Percentiles rank a stretch among this genome's conserved stretches.
phyloP scores from a whole-genome alignment of 208 protist genomes.

The Trypanosoma theileri region DNA sequence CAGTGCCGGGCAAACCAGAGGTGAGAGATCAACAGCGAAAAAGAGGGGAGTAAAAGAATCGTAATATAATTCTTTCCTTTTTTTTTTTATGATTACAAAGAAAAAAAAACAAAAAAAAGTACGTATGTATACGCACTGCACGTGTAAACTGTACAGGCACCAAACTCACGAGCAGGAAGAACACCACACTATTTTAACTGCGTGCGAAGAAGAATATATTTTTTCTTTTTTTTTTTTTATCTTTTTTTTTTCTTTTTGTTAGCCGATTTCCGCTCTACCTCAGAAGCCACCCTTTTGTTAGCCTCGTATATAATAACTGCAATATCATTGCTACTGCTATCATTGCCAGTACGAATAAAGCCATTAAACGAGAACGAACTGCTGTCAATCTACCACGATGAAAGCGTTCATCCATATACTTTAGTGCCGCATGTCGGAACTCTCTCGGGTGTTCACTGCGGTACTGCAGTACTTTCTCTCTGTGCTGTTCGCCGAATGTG shows the following conservation, averaged over 20 bases:
- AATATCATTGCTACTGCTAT: slow-evolving; percentile 28
- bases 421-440: slow-evolving; percentile 43
- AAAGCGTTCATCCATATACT: slow-evolving; percentile 39
- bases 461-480: slow-evolving; percentile 49
- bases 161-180: too few relatives aligned
- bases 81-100: not conserved
- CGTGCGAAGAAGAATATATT: not conserved
- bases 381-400: not conserved
- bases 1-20: too few relatives aligned
- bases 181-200: too few relatives aligned
- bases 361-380: slow-evolving; percentile 26
- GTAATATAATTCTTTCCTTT: not conserved
- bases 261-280: not conserved
- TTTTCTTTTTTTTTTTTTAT: slow-evolving; percentile 11
- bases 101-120: too few relatives aligned
- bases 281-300: not conserved
- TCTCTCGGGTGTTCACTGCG: slow-evolving; percentile 46
- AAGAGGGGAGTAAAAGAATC: slow-evolving; percentile 11
- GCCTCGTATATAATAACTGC: slow-evolving; percentile 12
- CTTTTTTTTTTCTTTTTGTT: not conserved
- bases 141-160: too few relatives aligned
- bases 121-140: too few relatives aligned
- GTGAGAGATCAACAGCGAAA: not conserved
- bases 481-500: slow-evolving; percentile 63
- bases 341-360: slow-evolving; percentile 30